Evolutionary conservation across 192 early-diverging fungal species (phyloP), one percentile per base, ranked within the genome.

Genomic region (Coemansia sp.): DNA sequence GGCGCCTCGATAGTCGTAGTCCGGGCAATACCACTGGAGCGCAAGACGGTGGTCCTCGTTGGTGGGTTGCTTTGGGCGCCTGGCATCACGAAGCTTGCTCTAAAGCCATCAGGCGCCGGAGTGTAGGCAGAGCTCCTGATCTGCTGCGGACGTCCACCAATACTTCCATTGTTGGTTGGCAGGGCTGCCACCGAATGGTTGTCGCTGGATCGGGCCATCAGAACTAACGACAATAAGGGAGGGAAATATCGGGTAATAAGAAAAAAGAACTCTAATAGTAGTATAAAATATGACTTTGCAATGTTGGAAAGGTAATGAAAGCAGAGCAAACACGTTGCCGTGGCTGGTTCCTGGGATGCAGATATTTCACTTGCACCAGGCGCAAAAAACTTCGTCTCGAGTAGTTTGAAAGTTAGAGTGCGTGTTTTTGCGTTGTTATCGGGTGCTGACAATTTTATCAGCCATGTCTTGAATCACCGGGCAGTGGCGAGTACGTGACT

Each of bases 1-100:
- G 61, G 61, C 61, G 36, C 61, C 61, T 40, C 39, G 18, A 62
- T 62, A 13, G 61, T 62, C 8, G 61, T 62, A 38, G 61, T 62
- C 39, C 61, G 20, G n/a, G 13, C 3, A 41, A 62, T 40, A 20
- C 1, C 3, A 20, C 13, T 62, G n/a, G 18, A 18, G 1, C 18
- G n/a, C 8, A n/a, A 62, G n/a, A 15, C 8, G 20, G 61, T 9
- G 1, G 22, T 10, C 12, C 9, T 40, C 39, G 13, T 10, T 1
- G 61, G 20, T 18, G 38, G 3, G 13, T 34, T 41, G 9, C 8
- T 22, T 22, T 41, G 36, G 33, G 38, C 20, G 10, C 39, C 41
- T 2, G 39, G 4, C 9, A 38, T 27, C 10, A 22, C 36, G 12
- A 20, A 38, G 5, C n/a, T 61, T 10, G n/a, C 36, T 38, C 34